Evolutionary conservation across 2,329 filamentous ascomycete genomes (phyloP).

Genomic region (Epichloe bromicola): DNA sequence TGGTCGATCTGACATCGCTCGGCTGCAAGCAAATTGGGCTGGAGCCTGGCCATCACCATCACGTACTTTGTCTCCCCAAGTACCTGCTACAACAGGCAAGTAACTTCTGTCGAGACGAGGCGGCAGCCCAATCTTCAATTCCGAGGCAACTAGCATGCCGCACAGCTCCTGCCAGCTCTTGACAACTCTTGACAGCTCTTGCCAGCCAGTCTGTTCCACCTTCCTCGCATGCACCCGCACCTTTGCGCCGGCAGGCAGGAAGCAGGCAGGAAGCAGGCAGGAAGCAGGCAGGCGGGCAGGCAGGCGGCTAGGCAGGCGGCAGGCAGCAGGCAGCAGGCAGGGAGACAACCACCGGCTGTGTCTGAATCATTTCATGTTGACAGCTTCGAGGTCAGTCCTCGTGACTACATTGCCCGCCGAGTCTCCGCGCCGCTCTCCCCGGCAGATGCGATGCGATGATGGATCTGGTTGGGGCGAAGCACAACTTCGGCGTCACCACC

Average conservation of each 20-base stretch:
- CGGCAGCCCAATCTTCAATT: too few species aligned
- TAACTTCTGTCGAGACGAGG: too few species aligned
- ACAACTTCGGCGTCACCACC: neutral
- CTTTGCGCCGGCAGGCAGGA: neutral
- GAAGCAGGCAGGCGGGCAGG: too few species aligned
- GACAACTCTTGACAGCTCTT: neutral
- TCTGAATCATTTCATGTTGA: too few species aligned
- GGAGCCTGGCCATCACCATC: too few species aligned
- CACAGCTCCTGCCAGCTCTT: neutral
- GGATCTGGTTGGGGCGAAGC: conserved; percentile 4
- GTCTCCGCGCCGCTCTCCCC: neutral
- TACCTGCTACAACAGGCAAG: too few species aligned
- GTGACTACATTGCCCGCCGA: neutral
- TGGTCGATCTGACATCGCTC: neutral
- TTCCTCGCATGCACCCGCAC: neutral
- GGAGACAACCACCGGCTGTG: too few species aligned
- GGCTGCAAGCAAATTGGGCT: neutral
- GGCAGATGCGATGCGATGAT: neutral
- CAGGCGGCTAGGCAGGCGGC: too few species aligned
- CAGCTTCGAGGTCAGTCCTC: neutral
- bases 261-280: neutral
- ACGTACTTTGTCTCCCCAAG: too few species aligned
- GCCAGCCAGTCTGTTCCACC: neutral
- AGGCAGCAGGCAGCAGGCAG: too few species aligned
- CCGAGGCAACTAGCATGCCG: too few species aligned